Evolutionary conservation across 2,329 filamentous ascomycete species (phyloP).

Genomic region (Verticillium albo-atrum): DNA sequence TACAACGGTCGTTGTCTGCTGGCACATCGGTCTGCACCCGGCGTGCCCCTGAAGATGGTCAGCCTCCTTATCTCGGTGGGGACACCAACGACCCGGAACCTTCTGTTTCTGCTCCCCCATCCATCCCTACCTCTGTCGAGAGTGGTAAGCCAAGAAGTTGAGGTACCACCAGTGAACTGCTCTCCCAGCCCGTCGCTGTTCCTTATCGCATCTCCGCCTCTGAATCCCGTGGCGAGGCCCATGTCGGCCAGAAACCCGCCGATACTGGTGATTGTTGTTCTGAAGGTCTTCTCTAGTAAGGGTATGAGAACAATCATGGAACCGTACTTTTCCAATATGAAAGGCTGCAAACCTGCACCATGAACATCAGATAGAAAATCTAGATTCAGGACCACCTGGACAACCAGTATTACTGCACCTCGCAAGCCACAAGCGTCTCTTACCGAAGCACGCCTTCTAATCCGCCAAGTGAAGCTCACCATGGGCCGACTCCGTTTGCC

Average conservation of each 20-base stretch:
- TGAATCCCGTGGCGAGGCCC: conserved; percentile 3
- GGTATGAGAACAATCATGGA: too few relatives aligned
- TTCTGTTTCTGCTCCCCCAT: too few relatives aligned
- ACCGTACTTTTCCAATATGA: neutral
- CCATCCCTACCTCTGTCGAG: too few relatives aligned
- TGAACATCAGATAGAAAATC: neutral
- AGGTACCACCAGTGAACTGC: neutral
- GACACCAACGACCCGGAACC: neutral
- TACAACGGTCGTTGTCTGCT: neutral
- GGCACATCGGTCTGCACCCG: neutral
- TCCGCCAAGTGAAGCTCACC: too few relatives aligned
- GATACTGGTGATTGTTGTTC: conserved; percentile 1
- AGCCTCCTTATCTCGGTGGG: conserved; percentile 1
- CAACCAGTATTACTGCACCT: neutral
- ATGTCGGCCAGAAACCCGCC: conserved; percentile 12
- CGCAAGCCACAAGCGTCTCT: too few relatives aligned
- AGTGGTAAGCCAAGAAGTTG: neutral
- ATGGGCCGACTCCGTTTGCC: conserved; percentile 9
- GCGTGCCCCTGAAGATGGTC: neutral
- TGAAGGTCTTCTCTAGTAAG: neutral
- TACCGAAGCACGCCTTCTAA: too few relatives aligned
- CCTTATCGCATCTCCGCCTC: conserved; percentile 7
- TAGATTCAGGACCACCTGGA: neutral
- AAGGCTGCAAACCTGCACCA: neutral
- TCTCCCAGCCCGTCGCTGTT: neutral